Percentiles rank a stretch among this genome's conserved stretches.
These are phyloP conservation scores for Excoecaria agallocha DNA, from an alignment of 345 rosid genomes.

Conservation along the genomic window DNA sequence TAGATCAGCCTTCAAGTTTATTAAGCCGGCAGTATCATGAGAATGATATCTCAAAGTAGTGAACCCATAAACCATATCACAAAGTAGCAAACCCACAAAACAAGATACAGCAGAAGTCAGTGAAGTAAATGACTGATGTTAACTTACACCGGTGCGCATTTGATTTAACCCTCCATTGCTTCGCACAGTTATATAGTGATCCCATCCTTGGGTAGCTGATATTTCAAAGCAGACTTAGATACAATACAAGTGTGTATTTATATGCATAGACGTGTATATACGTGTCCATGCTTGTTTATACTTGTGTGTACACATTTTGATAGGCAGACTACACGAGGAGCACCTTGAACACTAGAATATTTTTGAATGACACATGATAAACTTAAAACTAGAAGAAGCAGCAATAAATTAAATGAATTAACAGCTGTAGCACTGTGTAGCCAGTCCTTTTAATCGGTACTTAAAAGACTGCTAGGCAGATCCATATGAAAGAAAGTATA, in stretches of 20 bases:
- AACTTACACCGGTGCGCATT: constrained; percentile 96
- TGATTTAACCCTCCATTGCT: constrained; percentile 97
- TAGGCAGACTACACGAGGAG: no score
- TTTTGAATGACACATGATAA: not conserved
- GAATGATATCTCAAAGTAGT: not conserved
- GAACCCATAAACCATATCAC: not conserved
- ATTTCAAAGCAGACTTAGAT: constrained; percentile 16
- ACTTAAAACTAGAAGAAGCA: not conserved
- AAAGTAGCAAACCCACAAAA: not conserved
- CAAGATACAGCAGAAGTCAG: not conserved
- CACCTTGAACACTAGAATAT: not conserved
- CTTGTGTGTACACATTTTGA: not conserved
- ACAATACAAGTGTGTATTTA: not conserved
- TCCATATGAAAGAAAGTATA: not conserved
- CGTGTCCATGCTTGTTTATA: not conserved
- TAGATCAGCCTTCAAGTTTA: no score
- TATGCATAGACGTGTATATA: not conserved
- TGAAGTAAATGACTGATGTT: not conserved
- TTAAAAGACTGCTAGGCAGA: not conserved
- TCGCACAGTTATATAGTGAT: constrained; percentile 69
- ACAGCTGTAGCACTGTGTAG: not conserved
- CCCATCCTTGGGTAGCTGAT: constrained; percentile 52
- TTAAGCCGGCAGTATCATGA: no score
- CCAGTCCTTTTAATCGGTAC: not conserved
- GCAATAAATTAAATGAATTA: not conserved